phyloP scores from a whole-genome alignment of 345 rosid genomes.

The sweet orange (Citrus sinensis) region DNA sequence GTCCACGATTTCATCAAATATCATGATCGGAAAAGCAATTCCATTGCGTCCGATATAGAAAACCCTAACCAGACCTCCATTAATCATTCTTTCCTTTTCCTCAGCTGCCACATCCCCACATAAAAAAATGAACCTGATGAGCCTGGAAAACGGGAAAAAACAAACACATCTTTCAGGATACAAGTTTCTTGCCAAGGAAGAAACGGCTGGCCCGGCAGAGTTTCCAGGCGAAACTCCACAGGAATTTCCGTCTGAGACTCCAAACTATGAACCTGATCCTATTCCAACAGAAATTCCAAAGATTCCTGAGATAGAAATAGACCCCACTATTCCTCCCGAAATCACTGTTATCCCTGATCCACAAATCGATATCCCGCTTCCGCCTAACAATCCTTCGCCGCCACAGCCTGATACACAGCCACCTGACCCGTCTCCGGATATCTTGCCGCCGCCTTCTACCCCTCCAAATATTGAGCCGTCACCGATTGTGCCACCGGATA shows the following conservation, averaged over 20 bases:
- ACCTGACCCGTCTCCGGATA: neutral
- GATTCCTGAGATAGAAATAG: neutral
- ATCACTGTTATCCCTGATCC: constrained; percentile 15
- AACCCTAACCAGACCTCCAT: neutral
- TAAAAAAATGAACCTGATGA: neutral
- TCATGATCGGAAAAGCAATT: neutral
- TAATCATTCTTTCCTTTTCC: neutral
- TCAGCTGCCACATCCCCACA: neutral
- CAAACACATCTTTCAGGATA: neutral
- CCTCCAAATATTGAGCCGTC: constrained; percentile 23
- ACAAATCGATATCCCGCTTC: constrained; percentile 11
- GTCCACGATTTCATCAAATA: neutral
- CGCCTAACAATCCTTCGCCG: constrained; percentile 19
- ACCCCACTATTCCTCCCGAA: neutral
- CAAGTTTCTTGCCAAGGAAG: neutral
- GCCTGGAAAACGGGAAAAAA: neutral
- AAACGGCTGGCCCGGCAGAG: neutral
- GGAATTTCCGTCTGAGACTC: constrained; percentile 14
- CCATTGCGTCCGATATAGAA: neutral
- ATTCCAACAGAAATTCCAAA: constrained; percentile 22
- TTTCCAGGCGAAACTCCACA: constrained; percentile 12
- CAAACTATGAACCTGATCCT: constrained; percentile 3
- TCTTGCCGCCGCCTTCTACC: constrained; percentile 21
- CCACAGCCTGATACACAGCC: constrained; percentile 9
- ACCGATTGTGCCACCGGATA: constrained; percentile 15